These are phyloP conservation scores for Calonectria crousiana DNA, from an alignment of 2,329 filamentous ascomycete genomes.

Conservation along the genomic window DNA sequence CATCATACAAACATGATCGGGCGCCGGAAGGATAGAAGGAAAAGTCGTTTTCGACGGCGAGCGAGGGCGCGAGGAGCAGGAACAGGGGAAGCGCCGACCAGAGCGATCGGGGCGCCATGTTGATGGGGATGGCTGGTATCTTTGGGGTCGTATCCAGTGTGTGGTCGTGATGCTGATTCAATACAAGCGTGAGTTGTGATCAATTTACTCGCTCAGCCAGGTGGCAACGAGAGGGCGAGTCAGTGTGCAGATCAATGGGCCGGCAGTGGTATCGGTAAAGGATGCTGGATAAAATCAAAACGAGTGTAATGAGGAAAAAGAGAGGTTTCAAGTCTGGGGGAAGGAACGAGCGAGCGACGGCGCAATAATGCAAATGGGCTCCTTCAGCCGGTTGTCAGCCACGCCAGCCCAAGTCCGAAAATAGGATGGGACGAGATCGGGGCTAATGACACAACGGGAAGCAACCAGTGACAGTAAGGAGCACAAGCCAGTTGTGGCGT, in stretches of 20 bases:
- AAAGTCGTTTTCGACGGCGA: slow-evolving; percentile 48
- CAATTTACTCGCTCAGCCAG: background rate
- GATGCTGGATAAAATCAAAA: background rate
- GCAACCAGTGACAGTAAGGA: slow-evolving; percentile 8
- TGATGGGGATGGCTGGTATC: background rate
- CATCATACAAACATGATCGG: slow-evolving; percentile 56
- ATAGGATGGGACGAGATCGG: background rate
- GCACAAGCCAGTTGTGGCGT: slow-evolving; percentile 14
- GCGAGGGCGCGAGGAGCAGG: slow-evolving; percentile 39
- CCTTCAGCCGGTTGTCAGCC: slow-evolving; percentile 13
- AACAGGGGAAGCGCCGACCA: slow-evolving; percentile 44
- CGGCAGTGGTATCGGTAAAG: background rate
- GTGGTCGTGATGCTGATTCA: background rate
- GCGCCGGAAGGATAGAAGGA: slow-evolving; percentile 48
- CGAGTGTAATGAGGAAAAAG: background rate
- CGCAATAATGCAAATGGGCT: background rate
- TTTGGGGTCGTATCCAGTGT: background rate
- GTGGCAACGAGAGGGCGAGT: background rate
- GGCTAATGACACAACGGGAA: background rate
- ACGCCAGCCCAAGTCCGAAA: slow-evolving; percentile 15
- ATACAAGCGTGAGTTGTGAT: background rate
- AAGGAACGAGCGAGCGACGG: background rate
- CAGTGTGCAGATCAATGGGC: background rate
- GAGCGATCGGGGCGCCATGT: slow-evolving; percentile 44
- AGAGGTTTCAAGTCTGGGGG: background rate